Conservation (phyloP, 257 asterid genomes). For the Ajuga chamaepitys region DNA sequence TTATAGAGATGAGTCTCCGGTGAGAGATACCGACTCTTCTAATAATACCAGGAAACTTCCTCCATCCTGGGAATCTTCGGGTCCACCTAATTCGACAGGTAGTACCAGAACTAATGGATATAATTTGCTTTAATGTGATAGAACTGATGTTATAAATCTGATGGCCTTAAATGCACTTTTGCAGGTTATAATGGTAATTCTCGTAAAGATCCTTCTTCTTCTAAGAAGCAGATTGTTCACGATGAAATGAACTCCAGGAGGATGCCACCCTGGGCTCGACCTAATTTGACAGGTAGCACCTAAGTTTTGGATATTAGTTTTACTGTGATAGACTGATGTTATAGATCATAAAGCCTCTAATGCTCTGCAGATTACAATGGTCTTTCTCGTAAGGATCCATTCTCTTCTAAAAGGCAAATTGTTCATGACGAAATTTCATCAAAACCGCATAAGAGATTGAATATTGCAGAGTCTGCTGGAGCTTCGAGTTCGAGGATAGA, state of each 20-base stretch:
- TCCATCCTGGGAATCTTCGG: constrained; percentile 40
- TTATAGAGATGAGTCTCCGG: constrained; percentile 59
- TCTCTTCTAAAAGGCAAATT: constrained; percentile 34
- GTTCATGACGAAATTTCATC: constrained; percentile 34
- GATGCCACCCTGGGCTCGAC: constrained; percentile 43
- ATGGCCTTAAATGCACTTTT: background rate
- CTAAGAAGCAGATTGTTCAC: constrained; percentile 28
- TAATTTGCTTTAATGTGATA: constrained; percentile 1
- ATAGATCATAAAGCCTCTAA: constrained; percentile 4
- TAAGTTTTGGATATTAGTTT: background rate
- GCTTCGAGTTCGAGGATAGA: constrained; percentile 34
- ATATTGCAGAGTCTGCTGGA: constrained; percentile 27
- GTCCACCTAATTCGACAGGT: constrained; percentile 35
- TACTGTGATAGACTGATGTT: constrained; percentile 3
- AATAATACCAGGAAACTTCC: constrained; percentile 34
- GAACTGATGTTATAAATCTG: constrained; percentile 5
- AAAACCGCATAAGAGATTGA: constrained; percentile 25
- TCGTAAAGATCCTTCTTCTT: constrained; percentile 25
- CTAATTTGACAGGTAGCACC: constrained; percentile 39
- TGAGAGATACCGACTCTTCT: constrained; percentile 45
- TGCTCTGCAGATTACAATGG: constrained; percentile 35
- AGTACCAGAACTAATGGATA: constrained; percentile 10
- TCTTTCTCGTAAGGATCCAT: constrained; percentile 20
- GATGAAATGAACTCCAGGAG: constrained; percentile 20
- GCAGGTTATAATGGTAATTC: constrained; percentile 32